Evolutionary conservation across 805 yeast genomes (phyloP), one percentile per base, ranked within the genome.

Genomic region (Blastobotrys robertii): DNA sequence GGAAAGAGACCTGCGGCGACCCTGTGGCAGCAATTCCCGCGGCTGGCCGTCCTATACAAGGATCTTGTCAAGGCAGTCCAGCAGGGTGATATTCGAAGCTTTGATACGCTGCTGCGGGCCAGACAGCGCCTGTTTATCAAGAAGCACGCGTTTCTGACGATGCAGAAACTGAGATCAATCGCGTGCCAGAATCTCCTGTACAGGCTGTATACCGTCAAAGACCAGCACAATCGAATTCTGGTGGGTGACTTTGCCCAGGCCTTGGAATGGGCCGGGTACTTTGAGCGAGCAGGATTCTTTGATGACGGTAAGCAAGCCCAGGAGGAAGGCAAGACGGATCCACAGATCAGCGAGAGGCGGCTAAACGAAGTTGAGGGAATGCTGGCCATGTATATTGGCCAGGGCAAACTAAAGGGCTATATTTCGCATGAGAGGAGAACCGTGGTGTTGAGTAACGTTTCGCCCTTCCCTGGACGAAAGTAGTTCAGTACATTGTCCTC

Each of bases 371-470:
- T 78, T 3, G 95, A 87, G 60, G 78, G 90, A 46, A 60, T 72
- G 8, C 50, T 85, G 15, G 87, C 94, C 0, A 74, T 72, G 42
- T 62, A 82, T 53, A 84, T 87, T 13, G 67, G 69, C 41, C 63
- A 64, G 40, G 81, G 81, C 7, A 64, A 59, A 44, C 65, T 86
- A 38, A 85, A 82, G 60, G 96, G 95, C 0, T 87, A 87, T 59
- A 60, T 87, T 11, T 82, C 94, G 4, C 92, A 85, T 56, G 72
- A 79, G 2, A 78, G 83, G 54, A 66, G 75, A 34, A 81, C 84
- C 40, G 66, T 84, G 13, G 95, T 87, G 8, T 61, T 86, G 43
- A 79, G 92, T 57, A 84, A 81, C 59, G 73, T 68, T 12, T 76
- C 75, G 19, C 79, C 95, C 2, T 86, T 86, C 57, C 94, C 92